Base-by-base conservation (phyloP, 345 rosid genomes). In the Acer campestre region DNA sequence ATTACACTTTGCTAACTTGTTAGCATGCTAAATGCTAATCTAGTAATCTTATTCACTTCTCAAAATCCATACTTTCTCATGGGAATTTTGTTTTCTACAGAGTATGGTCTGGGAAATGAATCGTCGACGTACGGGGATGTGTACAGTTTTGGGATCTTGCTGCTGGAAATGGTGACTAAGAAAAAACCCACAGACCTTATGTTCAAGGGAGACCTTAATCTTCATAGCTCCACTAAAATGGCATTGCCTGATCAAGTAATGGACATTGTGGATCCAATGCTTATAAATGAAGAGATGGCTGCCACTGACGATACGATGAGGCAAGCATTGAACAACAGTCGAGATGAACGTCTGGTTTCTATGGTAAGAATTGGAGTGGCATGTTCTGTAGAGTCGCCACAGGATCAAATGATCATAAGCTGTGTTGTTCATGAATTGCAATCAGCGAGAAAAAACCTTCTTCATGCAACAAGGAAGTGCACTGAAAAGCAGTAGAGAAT, bases 31-130 rank as follows among this genome's bases (percentile, higher is more conserved):
- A n/a, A n/a, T n/a, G n/a, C 2, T 66, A 4, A 9, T 55, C 0
- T 56, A 4, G 35, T 31, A 31, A 31, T 31, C 35, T 31, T n/a
- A 17, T 56, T 56, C 61, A 61, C 62, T 35, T 22, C 9, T 22
- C n/a, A 68, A 69, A 14, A 2, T 18, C 7, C 7, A 56, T 0
- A 56, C 46, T 29, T 64, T 25, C 3, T 40, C 1, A 59, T 38
- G 7, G 25, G 35, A 1, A 25, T 40, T 10, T 35, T 27, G 18
- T 27, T 1, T 56, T 66, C n/a, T 13, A 61, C n/a, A 80, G 82
- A 80, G 59, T 75, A 80, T 70, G 82, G 79, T 22, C 20, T 58
- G 3, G 82, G 79, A 64, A 56, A n/a, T 18, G 61, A 2, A 13
- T 1, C 4, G 7, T 56, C 23, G 18, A 16, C 61, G 6, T 17